Conservation (phyloP, 1,284 basidiomycete genomes). For the Microbotryomycetes sp. region DNA sequence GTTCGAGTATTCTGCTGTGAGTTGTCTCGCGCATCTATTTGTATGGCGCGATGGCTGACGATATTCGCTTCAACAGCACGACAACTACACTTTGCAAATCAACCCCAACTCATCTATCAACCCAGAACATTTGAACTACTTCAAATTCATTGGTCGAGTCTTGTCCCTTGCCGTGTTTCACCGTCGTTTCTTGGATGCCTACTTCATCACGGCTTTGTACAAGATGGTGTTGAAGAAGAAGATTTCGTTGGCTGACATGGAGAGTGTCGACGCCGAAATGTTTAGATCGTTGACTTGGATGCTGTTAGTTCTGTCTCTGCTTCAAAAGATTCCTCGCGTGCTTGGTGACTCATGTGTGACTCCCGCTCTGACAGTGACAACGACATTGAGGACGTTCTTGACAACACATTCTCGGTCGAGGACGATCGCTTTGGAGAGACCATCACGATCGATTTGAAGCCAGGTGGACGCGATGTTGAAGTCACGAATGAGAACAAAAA, state of each 20-base stretch:
- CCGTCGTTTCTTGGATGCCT: constrained; percentile 94
- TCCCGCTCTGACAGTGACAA: constrained; percentile 59
- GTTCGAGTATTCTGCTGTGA: constrained; percentile 90
- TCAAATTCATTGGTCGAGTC: constrained; percentile 96
- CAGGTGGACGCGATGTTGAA: constrained; percentile 70
- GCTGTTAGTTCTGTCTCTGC: constrained; percentile 62
- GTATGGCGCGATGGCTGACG: neutral
- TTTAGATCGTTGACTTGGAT: constrained; percentile 94
- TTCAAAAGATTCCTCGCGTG: too few relatives aligned
- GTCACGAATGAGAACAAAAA: constrained; percentile 99
- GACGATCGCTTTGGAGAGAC: constrained; percentile 98
- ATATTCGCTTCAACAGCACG: constrained; percentile 51
- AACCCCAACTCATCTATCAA: constrained; percentile 89
- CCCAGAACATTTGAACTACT: constrained; percentile 98
- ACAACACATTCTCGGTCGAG: constrained; percentile 88
- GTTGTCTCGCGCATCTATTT: neutral
- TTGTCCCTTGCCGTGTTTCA: constrained; percentile 97
- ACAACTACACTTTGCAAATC: constrained; percentile 83
- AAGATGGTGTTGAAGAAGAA: constrained; percentile 95
- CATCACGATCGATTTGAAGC: constrained; percentile 86
- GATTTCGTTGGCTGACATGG: constrained; percentile 75
- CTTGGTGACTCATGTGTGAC: neutral
- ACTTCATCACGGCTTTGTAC: constrained; percentile 98
- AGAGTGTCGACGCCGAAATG: constrained; percentile 82
- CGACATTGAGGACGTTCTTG: constrained; percentile 87